phyloP scores from a whole-genome alignment of 805 yeast genomes.

The Vanderwaltozyma verrucispora region DNA sequence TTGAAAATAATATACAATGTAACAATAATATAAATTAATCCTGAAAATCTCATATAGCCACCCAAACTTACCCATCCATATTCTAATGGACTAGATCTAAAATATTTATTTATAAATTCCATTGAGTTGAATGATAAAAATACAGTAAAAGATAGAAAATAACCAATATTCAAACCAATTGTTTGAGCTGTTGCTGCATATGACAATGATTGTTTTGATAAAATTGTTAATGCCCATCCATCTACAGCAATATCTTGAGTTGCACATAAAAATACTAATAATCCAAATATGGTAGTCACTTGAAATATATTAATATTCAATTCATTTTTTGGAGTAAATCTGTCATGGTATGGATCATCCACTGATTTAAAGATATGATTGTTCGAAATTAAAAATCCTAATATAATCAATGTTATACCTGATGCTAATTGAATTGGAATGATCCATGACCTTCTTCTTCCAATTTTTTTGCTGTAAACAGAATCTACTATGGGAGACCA shows the following conservation, averaged over 20 bases:
- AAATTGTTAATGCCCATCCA: conserved; percentile 94
- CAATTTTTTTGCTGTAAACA: conserved; percentile 51
- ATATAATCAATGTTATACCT: conserved; percentile 49
- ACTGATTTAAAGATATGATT: conserved; percentile 37
- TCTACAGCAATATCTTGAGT: conserved; percentile 98
- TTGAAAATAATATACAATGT: conserved; percentile 50
- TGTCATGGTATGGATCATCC: conserved; percentile 18
- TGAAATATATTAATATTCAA: conserved; percentile 14
- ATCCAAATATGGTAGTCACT: conserved; percentile 64
- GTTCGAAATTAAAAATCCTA: conserved; percentile 44
- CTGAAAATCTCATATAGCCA: conserved; percentile 70
- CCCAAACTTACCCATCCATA: conserved; percentile 63
- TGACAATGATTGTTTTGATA: conserved; percentile 66
- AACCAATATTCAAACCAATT: conserved; percentile 87
- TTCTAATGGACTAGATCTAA: conserved; percentile 50
- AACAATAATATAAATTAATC: conserved; percentile 55
- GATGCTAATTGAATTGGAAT: conserved; percentile 84
- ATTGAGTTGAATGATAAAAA: conserved; percentile 85
- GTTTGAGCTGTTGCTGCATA: conserved; percentile 98
- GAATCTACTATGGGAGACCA: conserved; percentile 98
- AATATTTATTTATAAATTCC: conserved; percentile 81
- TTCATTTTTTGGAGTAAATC: conserved; percentile 4
- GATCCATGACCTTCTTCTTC: conserved; percentile 89
- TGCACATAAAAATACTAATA: conserved; percentile 80
- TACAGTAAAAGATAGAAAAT: conserved; percentile 83